Percentiles rank a stretch among this genome's conserved stretches.
These are phyloP conservation scores for Colletotrichum incanum DNA, from an alignment of 2,329 filamentous ascomycete genomes.

Conservation along the genomic window DNA sequence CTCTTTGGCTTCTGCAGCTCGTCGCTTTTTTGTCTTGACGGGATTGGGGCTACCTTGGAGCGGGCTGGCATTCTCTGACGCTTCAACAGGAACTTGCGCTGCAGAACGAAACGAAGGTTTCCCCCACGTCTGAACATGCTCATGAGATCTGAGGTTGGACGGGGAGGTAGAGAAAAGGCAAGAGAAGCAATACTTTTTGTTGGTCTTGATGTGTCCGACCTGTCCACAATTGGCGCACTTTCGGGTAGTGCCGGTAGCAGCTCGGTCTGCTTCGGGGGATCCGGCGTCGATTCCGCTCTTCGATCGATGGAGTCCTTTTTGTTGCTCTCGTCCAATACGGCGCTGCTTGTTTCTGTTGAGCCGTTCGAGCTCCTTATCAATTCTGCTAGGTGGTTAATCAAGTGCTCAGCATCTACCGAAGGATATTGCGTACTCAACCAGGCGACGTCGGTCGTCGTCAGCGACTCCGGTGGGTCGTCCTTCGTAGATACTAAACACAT, in stretches of 20 bases:
- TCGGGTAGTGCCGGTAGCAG: constrained; percentile 78
- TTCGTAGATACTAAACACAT: constrained; percentile 45
- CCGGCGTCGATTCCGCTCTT: constrained; percentile 57
- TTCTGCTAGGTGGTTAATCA: constrained; percentile 59
- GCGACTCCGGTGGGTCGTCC: constrained; percentile 42
- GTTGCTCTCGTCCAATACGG: constrained; percentile 89
- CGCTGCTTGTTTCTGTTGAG: constrained; percentile 94
- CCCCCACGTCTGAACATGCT: constrained; percentile 41
- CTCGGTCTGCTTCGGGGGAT: constrained; percentile 70
- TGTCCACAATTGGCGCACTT: constrained; percentile 99
- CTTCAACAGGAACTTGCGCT: constrained; percentile 29
- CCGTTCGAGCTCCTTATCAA: constrained; percentile 83
- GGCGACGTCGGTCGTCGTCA: constrained; percentile 42
- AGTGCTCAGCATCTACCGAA: constrained; percentile 34
- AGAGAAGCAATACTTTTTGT: constrained; percentile 85
- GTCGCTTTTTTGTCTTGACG: constrained; percentile 19
- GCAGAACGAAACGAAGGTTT: constrained; percentile 33
- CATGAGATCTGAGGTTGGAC: constrained; percentile 27
- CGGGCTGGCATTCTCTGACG: constrained; percentile 34
- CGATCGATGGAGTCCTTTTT: constrained; percentile 75
- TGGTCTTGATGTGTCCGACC: constrained; percentile 98
- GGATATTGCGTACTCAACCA: constrained; percentile 42
- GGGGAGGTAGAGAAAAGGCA: constrained; percentile 48
- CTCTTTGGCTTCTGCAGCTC: constrained; percentile 9
- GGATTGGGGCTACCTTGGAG: constrained; percentile 35